Conservation (phyloP, 768 basidiomycete species). For the Scleroderma bovista region DNA sequence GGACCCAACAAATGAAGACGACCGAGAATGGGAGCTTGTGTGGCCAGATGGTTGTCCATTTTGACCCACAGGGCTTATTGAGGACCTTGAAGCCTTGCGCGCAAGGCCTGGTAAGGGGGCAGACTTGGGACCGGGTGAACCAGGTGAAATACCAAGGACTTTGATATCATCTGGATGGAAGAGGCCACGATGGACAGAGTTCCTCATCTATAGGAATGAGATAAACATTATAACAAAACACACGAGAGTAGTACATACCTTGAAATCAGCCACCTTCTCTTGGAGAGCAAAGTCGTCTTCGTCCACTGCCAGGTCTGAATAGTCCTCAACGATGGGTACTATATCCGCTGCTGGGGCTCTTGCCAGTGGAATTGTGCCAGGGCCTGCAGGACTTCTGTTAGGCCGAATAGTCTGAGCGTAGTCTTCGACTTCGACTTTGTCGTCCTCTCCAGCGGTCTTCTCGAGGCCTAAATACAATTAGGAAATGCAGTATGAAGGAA, state of each 20-base stretch:
- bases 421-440: slow-evolving; percentile 54
- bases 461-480: slow-evolving; percentile 46
- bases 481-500: neutral
- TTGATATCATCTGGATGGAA: slow-evolving; percentile 91
- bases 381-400: slow-evolving; percentile 58
- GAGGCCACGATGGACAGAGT: slow-evolving; percentile 63
- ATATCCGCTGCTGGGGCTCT: slow-evolving; percentile 60
- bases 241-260: slow-evolving; percentile 38
- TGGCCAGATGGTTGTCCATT: slow-evolving; percentile 24
- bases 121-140: slow-evolving; percentile 55
- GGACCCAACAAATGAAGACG: slow-evolving; percentile 48
- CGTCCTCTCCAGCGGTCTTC: slow-evolving; percentile 52
- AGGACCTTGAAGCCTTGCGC: slow-evolving; percentile 49
- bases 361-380: slow-evolving; percentile 46
- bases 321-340: slow-evolving; percentile 78
- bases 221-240: neutral
- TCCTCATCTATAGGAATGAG: slow-evolving; percentile 49
- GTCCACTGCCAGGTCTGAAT: slow-evolving; percentile 80
- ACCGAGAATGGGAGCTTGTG: slow-evolving; percentile 46
- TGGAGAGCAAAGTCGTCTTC: slow-evolving; percentile 68
- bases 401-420: slow-evolving; percentile 80
- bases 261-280: slow-evolving; percentile 81
- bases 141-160: slow-evolving; percentile 52
- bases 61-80: slow-evolving; percentile 40
- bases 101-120: slow-evolving; percentile 58